These are phyloP conservation scores for Nitzschia palea DNA, from an alignment of 108 stramenopile species.

Conservation along the genomic window DNA sequence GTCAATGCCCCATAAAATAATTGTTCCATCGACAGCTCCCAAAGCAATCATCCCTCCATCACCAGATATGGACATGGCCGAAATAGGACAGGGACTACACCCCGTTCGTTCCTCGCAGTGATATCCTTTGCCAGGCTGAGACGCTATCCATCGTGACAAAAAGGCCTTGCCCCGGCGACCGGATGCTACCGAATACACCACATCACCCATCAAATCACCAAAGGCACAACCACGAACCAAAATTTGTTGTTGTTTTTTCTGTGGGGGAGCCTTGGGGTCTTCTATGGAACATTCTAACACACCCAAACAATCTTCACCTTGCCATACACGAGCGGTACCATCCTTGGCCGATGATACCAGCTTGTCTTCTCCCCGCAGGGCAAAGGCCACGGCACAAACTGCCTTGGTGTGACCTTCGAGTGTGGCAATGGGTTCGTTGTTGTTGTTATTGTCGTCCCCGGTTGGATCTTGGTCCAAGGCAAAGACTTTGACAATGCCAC, in stretches of 20 bases:
- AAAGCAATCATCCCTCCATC: slow-evolving; percentile 60
- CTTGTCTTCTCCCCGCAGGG: slow-evolving; percentile 40
- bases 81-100: slow-evolving; percentile 68
- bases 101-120: slow-evolving; percentile 43
- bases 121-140: slow-evolving; percentile 19
- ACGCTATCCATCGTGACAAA: slow-evolving; percentile 51
- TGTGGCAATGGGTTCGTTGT: slow-evolving; percentile 24
- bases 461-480: slow-evolving; percentile 36
- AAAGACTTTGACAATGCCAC: slow-evolving; percentile 60
- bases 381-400: slow-evolving; percentile 61
- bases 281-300: slow-evolving; percentile 39
- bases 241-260: slow-evolving; percentile 61
- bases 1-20: slow-evolving; percentile 58
- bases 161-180: slow-evolving; percentile 70
- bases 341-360: slow-evolving; percentile 77
- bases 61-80: slow-evolving; percentile 67
- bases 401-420: slow-evolving; percentile 72
- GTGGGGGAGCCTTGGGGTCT: slow-evolving; percentile 56
- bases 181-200: slow-evolving; percentile 70
- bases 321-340: slow-evolving; percentile 78
- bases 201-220: slow-evolving; percentile 75
- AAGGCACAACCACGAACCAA: slow-evolving; percentile 83
- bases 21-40: slow-evolving; percentile 70
- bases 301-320: slow-evolving; percentile 23
- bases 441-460: not conserved